phyloP scores from a whole-genome alignment of 2,329 filamentous ascomycete genomes.

The Orbilia javanica region DNA sequence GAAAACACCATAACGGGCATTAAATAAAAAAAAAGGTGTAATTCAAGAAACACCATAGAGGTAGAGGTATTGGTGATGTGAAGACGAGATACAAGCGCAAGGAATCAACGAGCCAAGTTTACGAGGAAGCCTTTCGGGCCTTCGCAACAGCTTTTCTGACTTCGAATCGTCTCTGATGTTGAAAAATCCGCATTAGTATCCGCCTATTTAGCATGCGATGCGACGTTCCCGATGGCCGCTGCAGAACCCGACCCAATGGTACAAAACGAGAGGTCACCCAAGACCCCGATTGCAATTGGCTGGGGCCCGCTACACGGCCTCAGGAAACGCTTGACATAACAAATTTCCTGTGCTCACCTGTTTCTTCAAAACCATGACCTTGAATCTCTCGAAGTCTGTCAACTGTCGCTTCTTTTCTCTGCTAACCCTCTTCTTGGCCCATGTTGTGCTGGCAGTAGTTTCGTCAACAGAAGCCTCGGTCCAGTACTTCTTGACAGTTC shows the following conservation, averaged over 20 bases:
- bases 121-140: conserved; percentile 74
- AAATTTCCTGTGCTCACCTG: conserved; percentile 74
- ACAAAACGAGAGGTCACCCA: neutral
- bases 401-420: conserved; percentile 87
- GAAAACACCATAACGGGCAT: conserved; percentile 57
- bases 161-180: conserved; percentile 82
- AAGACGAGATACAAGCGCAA: conserved; percentile 17
- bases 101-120: conserved; percentile 15
- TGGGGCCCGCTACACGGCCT: neutral
- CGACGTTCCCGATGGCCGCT: neutral
- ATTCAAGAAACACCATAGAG: conserved; percentile 39
- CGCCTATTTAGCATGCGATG: neutral
- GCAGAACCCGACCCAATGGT: neutral
- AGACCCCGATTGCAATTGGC: too few relatives aligned
- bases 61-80: conserved; percentile 46
- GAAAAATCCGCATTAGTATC: neutral
- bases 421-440: conserved; percentile 92
- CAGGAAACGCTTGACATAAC: neutral
- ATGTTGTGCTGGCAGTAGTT: conserved; percentile 92
- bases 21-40: conserved; percentile 50
- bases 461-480: conserved; percentile 89
- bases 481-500: conserved; percentile 88
- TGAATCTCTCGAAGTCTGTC: conserved; percentile 99
- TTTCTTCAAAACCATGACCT: conserved; percentile 99
- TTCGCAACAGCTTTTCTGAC: conserved; percentile 96